Conservation (phyloP, 192 early-diverging fungal species). For the Backusella australiensis region DNA sequence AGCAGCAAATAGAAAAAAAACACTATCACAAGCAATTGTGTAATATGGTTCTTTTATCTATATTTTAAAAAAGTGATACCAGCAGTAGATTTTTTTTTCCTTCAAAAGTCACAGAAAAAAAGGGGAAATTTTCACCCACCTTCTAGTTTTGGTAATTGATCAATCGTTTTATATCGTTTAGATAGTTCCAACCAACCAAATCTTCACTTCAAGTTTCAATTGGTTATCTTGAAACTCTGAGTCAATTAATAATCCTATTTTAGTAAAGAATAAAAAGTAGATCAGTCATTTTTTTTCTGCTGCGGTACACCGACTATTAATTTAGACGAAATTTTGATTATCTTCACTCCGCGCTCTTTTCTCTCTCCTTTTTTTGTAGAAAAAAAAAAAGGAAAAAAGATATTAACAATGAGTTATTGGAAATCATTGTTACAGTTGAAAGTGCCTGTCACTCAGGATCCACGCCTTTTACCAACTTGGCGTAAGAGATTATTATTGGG, state of each 20-base stretch:
- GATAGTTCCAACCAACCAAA: not conserved
- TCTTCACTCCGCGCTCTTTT: not conserved
- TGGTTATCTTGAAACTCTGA: not conserved
- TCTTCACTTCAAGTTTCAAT: not conserved
- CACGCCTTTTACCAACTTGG: conserved; percentile 7
- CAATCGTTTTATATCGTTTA: not conserved
- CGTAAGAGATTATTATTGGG: conserved; percentile 15
- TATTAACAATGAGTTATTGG: conserved; percentile 4
- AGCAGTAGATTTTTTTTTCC: too few relatives aligned
- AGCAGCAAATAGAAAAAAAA: too few relatives aligned
- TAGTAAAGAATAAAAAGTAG: not conserved
- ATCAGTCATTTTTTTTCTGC: not conserved
- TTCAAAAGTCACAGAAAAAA: not conserved
- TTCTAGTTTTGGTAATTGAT: not conserved
- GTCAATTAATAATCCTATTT: not conserved
- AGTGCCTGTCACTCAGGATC: conserved; percentile 11
- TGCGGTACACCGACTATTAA: not conserved
- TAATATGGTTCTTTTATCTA: too few relatives aligned
- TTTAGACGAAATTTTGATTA: not conserved
- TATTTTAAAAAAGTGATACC: too few relatives aligned
- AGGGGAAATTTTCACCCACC: not conserved
- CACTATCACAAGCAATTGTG: too few relatives aligned
- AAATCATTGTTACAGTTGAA: not conserved
- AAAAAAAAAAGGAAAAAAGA: too few relatives aligned
- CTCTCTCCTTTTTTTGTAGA: not conserved